Evolutionary conservation across 139 green algal species (phyloP), one percentile per base, ranked within the genome.

Genomic region (Picochlorum sp.): DNA sequence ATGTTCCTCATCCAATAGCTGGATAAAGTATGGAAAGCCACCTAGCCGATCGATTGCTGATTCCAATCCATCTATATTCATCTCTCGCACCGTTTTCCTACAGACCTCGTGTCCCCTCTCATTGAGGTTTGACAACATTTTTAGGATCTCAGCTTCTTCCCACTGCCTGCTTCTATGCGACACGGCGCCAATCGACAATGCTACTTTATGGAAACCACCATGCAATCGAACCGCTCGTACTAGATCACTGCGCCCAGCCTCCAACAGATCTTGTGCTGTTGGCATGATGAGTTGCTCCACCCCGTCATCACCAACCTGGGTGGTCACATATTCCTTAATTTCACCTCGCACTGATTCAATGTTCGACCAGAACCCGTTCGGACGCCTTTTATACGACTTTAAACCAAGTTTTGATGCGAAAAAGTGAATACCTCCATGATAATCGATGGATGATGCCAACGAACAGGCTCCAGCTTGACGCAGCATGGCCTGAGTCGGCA

Each of bases 401-500:
- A 78, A 41, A 3, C 66, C 24, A 66, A 81, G 60, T 47, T 62
- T 55, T 37, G 50, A 18, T 1, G 45, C 54, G 51, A 80, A 66
- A 6, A 45, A 44, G 24, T 51, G 31, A 24, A 76, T 51, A 37
- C 75, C 75, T 31, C 75, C 67, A 30, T 69, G 65, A n/a, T 31
- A 31, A 64, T 47, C 50, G 4, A 79, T 54, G 50, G 56, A 24
- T 1, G 38, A 28, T 1, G 57, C 60, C 45, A 83, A 76, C 4
- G 49, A 69, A 62, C 57, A 68, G 28, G 58, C 56, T 47, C 77
- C 74, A 24, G 51, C 67, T 18, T 15, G 13, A 11, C 70, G 63
- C 49, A 83, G 57, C 54, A 80, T 56, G 4, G 24, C 37, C 38
- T 75, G 54, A 10, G 70, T 69, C 55, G 77, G 77, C 69, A 83